Conservation (phyloP, 2,329 filamentous ascomycete species). For the Pseudopyrenochaeta lycopersici region DNA sequence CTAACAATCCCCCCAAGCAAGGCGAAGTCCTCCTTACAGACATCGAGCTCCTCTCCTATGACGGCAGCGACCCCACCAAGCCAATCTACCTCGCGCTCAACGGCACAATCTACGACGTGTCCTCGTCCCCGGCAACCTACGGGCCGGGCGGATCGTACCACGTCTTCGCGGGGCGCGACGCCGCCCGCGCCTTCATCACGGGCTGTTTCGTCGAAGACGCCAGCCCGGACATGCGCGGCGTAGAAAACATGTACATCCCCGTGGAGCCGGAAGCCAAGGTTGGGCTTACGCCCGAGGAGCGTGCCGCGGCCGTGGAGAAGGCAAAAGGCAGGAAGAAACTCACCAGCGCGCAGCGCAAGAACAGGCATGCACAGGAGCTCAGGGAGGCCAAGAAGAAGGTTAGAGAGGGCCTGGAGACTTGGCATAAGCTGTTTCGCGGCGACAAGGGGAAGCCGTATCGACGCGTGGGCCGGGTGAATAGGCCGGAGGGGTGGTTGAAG, state of each 20-base stretch:
- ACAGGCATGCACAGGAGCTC: slow-evolving; percentile 69
- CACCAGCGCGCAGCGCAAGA: slow-evolving; percentile 53
- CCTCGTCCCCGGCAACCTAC: slow-evolving; percentile 62
- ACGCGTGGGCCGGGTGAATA: slow-evolving; percentile 77
- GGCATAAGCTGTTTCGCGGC: slow-evolving; percentile 79
- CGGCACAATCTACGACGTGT: slow-evolving; percentile 85
- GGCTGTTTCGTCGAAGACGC: slow-evolving; percentile 90
- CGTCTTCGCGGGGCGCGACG: slow-evolving; percentile 87
- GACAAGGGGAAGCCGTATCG: slow-evolving; percentile 80
- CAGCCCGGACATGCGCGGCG: slow-evolving; percentile 83
- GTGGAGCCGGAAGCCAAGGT: slow-evolving; percentile 64
- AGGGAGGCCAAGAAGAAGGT: slow-evolving; percentile 72
- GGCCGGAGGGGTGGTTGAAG: slow-evolving; percentile 69
- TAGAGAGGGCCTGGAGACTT: slow-evolving; percentile 75
- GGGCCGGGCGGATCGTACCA: slow-evolving; percentile 83
- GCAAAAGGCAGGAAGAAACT: slow-evolving; percentile 31
- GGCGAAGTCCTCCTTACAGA: slow-evolving; percentile 77
- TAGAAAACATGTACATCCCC: slow-evolving; percentile 82
- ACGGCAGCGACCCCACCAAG: slow-evolving; percentile 76
- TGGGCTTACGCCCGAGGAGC: slow-evolving; percentile 28
- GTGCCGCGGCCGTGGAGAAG: slow-evolving; percentile 37
- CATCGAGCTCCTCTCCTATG: slow-evolving; percentile 75
- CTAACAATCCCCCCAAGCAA: slow-evolving; percentile 41
- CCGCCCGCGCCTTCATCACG: slow-evolving; percentile 87
- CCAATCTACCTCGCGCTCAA: slow-evolving; percentile 93